Evolutionary conservation across 106 monocot species (phyloP).

Genomic region (Dendrobium chrysotoxum): DNA sequence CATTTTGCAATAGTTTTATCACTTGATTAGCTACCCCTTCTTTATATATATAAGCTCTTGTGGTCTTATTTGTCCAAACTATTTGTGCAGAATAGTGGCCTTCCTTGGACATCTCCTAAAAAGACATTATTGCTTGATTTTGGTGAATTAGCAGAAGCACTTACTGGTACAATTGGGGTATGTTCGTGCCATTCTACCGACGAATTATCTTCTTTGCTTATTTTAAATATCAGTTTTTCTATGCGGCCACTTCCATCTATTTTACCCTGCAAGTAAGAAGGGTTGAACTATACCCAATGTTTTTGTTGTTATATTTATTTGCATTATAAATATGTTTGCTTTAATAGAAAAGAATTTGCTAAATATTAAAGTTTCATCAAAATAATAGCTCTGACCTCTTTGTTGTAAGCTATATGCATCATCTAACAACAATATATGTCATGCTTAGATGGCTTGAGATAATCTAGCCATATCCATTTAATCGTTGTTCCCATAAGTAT

Average conservation of each 20-base stretch:
- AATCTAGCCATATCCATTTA: not conserved
- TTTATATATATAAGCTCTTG: not conserved
- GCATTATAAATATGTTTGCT: not conserved
- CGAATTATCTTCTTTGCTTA: not conserved
- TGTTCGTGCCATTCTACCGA: conserved; percentile 4
- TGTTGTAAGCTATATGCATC: not conserved
- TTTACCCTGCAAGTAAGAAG: not conserved
- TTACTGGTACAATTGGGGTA: conserved; percentile 44
- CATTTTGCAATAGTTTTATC: not conserved
- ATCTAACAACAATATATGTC: not conserved
- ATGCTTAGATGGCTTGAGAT: not conserved
- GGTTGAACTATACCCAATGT: not conserved
- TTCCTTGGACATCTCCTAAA: conserved; percentile 73
- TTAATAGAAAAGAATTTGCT: not conserved
- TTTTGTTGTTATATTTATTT: not conserved
- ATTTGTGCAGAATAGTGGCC: conserved; percentile 65
- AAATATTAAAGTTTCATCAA: not conserved
- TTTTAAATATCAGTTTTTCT: not conserved
- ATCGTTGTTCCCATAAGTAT: not conserved
- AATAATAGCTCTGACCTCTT: not conserved
- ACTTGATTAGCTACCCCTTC: too few relatives aligned
- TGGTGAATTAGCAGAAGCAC: conserved; percentile 43
- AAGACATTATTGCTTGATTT: conserved; percentile 56
- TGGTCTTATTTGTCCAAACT: conserved; percentile 8
- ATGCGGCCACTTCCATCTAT: not conserved